phyloP scores from a whole-genome alignment of 768 basidiomycete genomes.

The Agrocybe chaxingu region DNA sequence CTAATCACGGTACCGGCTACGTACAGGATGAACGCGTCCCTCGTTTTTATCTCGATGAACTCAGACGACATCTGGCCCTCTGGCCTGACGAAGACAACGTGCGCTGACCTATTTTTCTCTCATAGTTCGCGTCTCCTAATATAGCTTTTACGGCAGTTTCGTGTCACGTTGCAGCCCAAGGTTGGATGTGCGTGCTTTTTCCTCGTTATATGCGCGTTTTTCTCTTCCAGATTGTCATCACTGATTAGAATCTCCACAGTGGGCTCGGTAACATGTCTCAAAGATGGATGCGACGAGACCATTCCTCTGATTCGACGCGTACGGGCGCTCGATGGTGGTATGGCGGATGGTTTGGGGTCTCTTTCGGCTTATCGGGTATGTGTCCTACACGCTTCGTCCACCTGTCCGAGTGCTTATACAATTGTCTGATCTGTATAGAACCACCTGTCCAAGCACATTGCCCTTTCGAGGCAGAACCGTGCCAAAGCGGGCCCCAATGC shows the following conservation, averaged over 20 bases:
- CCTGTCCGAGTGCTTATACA: not conserved
- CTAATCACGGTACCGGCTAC: constrained; percentile 1
- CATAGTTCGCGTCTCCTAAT: not conserved
- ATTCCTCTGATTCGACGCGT: constrained; percentile 30
- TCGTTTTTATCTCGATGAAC: constrained; percentile 30
- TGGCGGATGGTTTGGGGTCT: constrained; percentile 40
- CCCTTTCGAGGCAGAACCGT: not conserved
- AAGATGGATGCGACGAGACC: constrained; percentile 37
- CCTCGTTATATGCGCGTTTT: constrained; percentile 4
- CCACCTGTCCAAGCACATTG: constrained; percentile 12
- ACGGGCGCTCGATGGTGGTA: constrained; percentile 36
- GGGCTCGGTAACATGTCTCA: constrained; percentile 42
- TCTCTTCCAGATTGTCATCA: constrained; percentile 1
- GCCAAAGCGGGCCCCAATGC: not conserved
- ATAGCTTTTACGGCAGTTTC: constrained; percentile 26
- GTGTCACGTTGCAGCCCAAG: constrained; percentile 30
- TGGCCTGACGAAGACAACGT: constrained; percentile 34
- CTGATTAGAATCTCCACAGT: constrained; percentile 22
- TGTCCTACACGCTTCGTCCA: constrained; percentile 5
- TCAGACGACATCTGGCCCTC: constrained; percentile 26
- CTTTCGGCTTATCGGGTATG: constrained; percentile 45
- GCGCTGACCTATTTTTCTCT: constrained; percentile 5
- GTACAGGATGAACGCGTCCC: constrained; percentile 25
- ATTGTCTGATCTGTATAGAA: constrained; percentile 7
- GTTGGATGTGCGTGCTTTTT: constrained; percentile 33